phyloP scores from a whole-genome alignment of 2,329 filamentous ascomycete species.

The Claviceps humidiphila region DNA sequence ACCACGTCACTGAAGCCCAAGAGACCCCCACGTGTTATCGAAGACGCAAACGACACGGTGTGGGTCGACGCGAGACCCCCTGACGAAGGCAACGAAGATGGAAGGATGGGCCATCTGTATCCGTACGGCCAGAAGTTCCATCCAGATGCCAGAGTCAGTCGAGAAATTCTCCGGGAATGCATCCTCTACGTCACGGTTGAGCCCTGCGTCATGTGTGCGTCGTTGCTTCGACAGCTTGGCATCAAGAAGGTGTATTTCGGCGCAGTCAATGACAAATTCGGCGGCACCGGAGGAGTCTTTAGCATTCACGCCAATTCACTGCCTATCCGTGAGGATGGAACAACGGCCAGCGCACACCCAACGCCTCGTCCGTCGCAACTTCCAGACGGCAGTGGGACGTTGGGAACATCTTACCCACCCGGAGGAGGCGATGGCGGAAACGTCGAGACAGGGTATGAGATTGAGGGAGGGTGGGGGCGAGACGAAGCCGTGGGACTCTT shows the following conservation, averaged over 20 bases:
- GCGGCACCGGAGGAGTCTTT: constrained; percentile 87
- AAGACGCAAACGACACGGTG: constrained; percentile 13
- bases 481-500: constrained; percentile 89
- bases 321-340: constrained; percentile 21
- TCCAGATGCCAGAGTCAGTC: constrained; percentile 43
- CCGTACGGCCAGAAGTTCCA: constrained; percentile 49
- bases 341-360: constrained; percentile 28
- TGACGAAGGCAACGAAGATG: constrained; percentile 38
- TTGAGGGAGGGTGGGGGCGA: constrained; percentile 74
- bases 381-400: constrained; percentile 22
- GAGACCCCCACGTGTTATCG: constrained; percentile 9
- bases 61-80: constrained; percentile 12
- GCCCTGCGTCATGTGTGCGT: constrained; percentile 98
- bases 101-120: constrained; percentile 41
- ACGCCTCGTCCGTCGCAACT: constrained; percentile 23
- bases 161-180: constrained; percentile 53
- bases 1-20: constrained; percentile 23
- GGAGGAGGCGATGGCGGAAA: constrained; percentile 46
- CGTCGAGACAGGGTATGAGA: constrained; percentile 67
- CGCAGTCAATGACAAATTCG: constrained; percentile 92
- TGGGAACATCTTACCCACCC: constrained; percentile 23
- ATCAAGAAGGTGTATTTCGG: constrained; percentile 91
- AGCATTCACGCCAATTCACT: constrained; percentile 59
- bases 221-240: constrained; percentile 73
- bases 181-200: constrained; percentile 95